phyloP scores from a whole-genome alignment of 225 moss, liverwort and hornwort genomes.

The Polytrichum formosum region DNA sequence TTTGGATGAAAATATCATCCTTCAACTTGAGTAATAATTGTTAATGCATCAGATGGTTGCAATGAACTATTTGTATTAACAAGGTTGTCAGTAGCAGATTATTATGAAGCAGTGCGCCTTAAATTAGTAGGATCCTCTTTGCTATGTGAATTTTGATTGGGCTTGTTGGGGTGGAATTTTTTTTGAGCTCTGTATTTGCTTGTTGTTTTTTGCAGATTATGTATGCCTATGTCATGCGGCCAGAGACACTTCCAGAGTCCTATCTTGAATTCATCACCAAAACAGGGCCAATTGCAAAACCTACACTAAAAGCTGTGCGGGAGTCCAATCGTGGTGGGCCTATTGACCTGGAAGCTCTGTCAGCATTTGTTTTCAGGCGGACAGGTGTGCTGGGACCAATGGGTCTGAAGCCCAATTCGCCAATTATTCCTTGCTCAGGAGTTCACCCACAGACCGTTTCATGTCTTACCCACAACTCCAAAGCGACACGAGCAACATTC shows the following conservation, averaged over 20 bases:
- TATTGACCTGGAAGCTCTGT: slow-evolving; percentile 63
- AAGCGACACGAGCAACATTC: slow-evolving; percentile 69
- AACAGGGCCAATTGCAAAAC: slow-evolving; percentile 76
- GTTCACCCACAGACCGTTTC: slow-evolving; percentile 72
- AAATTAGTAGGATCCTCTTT: no score
- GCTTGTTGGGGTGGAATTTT: not conserved
- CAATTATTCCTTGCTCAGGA: slow-evolving; percentile 70
- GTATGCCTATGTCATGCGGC: slow-evolving; percentile 91
- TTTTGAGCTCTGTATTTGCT: not conserved
- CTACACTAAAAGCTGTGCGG: slow-evolving; percentile 70
- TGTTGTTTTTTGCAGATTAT: slow-evolving; percentile 56
- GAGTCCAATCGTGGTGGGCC: slow-evolving; percentile 71
- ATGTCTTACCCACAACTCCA: slow-evolving; percentile 66
- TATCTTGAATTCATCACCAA: slow-evolving; percentile 80
- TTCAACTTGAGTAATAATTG: no score
- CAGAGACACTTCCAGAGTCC: slow-evolving; percentile 84
- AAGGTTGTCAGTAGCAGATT: no score
- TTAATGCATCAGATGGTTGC: no score
- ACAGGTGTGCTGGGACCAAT: slow-evolving; percentile 50
- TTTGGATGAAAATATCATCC: no score
- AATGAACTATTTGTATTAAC: no score
- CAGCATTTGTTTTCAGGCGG: slow-evolving; percentile 53
- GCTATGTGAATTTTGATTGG: no score
- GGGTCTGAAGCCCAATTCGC: slow-evolving; percentile 48
- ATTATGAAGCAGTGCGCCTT: no score